Evolutionary conservation across 1,284 basidiomycete species (phyloP), one percentile per base, ranked within the genome.

Genomic region (Phellopilus nigrolimitatus): DNA sequence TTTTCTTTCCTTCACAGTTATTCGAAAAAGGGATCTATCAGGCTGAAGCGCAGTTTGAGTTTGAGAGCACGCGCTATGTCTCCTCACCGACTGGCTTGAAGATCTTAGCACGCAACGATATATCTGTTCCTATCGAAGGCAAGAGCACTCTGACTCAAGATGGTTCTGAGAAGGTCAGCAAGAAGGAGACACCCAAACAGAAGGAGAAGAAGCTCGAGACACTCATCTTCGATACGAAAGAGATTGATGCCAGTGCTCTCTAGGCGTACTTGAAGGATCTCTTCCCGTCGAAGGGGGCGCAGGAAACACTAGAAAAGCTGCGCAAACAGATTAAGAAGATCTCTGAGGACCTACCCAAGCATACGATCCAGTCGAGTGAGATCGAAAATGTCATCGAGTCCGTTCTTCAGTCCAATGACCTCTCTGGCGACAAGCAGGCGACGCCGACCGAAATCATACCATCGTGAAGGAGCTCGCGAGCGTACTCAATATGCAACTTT

Each of bases 101-200:
- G 41, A 37, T 13, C 27, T 45, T 33, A 15, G 12, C 21, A 3
- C 15, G 4, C 9, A 19, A 38, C 13, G 24, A 17, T 28, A 10
- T 7, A 8, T 4, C 15, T n/a, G 50, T 17, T 13, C n/a, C n/a
- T n/a, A n/a, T n/a, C n/a, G n/a, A n/a, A n/a, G n/a, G n/a, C n/a
- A n/a, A n/a, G n/a, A n/a, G n/a, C n/a, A 42, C 15, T n/a, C 10
- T 17, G 30, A n/a, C 49, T 10, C 31, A 4, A 10, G 57, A 54
- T n/a, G 54, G 61, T 3, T 64, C 62, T 47, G n/a, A n/a, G n/a
- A n/a, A n/a, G n/a, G n/a, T n/a, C n/a, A n/a, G n/a, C n/a, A n/a
- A n/a, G n/a, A n/a, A 70, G 60, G 71, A 72, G 57, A 66, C 68
- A 63, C 56, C 67, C 38, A 70, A 73, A 40, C 72, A 75, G 55